Conservation (phyloP, 441 rosid species). For the Croton setiger region DNA sequence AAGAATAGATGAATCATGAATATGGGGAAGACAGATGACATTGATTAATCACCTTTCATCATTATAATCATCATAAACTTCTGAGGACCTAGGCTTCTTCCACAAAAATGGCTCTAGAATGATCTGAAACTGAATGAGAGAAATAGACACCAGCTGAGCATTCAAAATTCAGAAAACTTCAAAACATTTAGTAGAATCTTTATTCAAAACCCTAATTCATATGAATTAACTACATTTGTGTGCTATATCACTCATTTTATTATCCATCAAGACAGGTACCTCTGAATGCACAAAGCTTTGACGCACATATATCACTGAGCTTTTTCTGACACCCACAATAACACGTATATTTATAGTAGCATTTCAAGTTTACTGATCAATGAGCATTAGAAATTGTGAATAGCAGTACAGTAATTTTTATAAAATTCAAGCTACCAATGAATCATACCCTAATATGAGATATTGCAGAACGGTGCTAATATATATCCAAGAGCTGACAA, state of each 20-base stretch:
- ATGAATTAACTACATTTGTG: conserved; percentile 4
- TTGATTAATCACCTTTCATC: conserved; percentile 60
- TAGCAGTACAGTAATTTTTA: background rate
- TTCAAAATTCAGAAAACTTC: conserved; percentile 1
- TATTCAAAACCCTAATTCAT: background rate
- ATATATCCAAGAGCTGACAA: background rate
- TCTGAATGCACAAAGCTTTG: too few relatives aligned
- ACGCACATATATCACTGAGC: too few relatives aligned
- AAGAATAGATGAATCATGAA: conserved; percentile 1
- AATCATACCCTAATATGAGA: background rate
- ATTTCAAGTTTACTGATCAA: conserved; percentile 7
- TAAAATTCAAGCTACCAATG: background rate
- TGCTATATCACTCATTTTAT: background rate
- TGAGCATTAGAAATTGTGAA: conserved; percentile 1
- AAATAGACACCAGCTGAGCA: conserved; percentile 9
- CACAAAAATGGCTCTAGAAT: conserved; percentile 85
- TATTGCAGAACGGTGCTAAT: background rate
- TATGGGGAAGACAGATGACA: background rate
- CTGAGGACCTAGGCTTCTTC: conserved; percentile 58
- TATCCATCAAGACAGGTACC: background rate
- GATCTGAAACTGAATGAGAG: conserved; percentile 57
- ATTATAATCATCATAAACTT: conserved; percentile 34
- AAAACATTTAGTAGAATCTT: background rate
- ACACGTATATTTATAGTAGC: background rate
- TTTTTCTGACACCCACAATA: too few relatives aligned